These are phyloP conservation scores for Hordeum marinum DNA, from an alignment of 176 grass and related monocot genomes.

Conservation along the genomic window DNA sequence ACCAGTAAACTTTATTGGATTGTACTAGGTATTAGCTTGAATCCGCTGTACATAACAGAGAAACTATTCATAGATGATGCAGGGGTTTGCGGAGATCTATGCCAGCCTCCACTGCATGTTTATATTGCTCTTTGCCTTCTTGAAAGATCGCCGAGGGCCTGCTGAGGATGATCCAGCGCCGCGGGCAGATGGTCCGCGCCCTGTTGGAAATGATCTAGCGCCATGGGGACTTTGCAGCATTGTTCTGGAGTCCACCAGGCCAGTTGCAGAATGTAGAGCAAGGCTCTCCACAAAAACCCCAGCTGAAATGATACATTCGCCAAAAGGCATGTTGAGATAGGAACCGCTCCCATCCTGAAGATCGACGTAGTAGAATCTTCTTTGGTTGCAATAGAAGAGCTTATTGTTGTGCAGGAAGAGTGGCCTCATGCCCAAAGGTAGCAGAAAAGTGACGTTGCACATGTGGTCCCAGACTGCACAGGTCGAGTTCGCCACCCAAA, in stretches of 20 bases:
- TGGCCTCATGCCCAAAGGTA: constrained; percentile 15
- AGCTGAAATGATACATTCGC: constrained; percentile 26
- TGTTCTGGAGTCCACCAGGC: constrained; percentile 16
- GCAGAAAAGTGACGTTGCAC: not conserved
- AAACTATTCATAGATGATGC: not conserved
- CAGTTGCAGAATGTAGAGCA: constrained; percentile 20
- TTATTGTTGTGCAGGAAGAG: constrained; percentile 38
- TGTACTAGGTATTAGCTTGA: not conserved
- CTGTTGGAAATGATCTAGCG: not conserved
- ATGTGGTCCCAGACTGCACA: constrained; percentile 20
- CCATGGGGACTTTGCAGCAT: not conserved
- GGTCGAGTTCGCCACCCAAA: constrained; percentile 25
- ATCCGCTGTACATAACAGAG: constrained; percentile 5
- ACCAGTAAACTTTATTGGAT: not conserved
- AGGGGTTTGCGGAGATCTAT: not conserved
- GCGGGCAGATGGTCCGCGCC: constrained; percentile 14
- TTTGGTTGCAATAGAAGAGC: constrained; percentile 31
- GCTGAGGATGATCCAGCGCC: not conserved
- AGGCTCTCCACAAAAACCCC: constrained; percentile 50
- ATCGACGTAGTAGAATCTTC: constrained; percentile 28
- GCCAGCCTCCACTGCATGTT: constrained; percentile 32
- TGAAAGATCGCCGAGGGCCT: constrained; percentile 5
- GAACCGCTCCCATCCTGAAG: constrained; percentile 23
- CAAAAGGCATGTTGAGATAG: constrained; percentile 26
- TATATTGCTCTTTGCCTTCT: constrained; percentile 1